Percentiles rank a stretch among this genome's conserved stretches.
phyloP scores from a whole-genome alignment of 164 flowering plant species.

The Chimonanthus salicifolius region DNA sequence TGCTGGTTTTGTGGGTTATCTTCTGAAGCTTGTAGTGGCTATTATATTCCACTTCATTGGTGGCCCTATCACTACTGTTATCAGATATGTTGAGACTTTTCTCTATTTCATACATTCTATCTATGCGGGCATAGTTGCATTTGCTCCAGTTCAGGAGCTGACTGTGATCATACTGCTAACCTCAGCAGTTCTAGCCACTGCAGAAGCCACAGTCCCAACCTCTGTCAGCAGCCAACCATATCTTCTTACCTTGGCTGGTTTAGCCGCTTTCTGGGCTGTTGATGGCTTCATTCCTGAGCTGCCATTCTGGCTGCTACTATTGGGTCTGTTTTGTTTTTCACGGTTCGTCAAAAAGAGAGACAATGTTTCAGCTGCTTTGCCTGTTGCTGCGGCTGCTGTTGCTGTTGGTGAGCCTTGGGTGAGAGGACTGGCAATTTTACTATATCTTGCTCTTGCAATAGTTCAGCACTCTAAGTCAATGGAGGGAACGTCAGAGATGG shows the following conservation, averaged over 20 bases:
- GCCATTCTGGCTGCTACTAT: slow-evolving; percentile 62
- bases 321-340: slow-evolving; percentile 47
- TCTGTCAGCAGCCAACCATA: slow-evolving; percentile 52
- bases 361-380: slow-evolving; percentile 63
- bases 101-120: slow-evolving; percentile 51
- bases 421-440: slow-evolving; percentile 40
- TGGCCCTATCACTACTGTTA: slow-evolving; percentile 51
- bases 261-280: slow-evolving; percentile 67
- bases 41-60: slow-evolving; percentile 57
- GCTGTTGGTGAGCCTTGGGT: slow-evolving; percentile 90
- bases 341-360: slow-evolving; percentile 45
- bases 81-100: slow-evolving; percentile 45
- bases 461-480: slow-evolving; percentile 41
- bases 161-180: slow-evolving; percentile 50
- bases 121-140: slow-evolving; percentile 64
- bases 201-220: slow-evolving; percentile 60
- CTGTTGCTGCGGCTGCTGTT: slow-evolving; percentile 68
- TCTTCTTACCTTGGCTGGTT: slow-evolving; percentile 58
- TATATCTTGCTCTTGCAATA: slow-evolving; percentile 60
- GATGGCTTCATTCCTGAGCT: slow-evolving; percentile 51
- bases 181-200: slow-evolving; percentile 61
- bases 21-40: slow-evolving; percentile 51
- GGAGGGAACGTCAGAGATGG: slow-evolving; percentile 27
- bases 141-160: slow-evolving; percentile 71
- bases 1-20: slow-evolving; percentile 38